These are phyloP conservation scores for Camellia granthamiana DNA, from an alignment of 148 eudicot genomes.

Conservation along the genomic window DNA sequence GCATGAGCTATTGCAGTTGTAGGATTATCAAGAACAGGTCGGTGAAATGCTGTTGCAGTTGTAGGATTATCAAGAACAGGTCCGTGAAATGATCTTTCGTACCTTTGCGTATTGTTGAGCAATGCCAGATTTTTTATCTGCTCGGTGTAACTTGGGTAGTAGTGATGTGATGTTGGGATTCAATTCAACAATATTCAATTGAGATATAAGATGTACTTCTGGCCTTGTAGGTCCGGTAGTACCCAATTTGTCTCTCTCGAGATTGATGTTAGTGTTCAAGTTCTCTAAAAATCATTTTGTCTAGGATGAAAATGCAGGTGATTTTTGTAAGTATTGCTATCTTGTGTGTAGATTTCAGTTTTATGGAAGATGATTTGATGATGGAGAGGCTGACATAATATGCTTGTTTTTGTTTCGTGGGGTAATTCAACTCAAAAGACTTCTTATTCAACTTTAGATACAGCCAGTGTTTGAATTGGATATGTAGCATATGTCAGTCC, in stretches of 20 bases:
- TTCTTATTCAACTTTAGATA: too few relatives aligned
- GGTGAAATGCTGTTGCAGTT: constrained; percentile 9
- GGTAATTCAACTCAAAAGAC: too few relatives aligned
- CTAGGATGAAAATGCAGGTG: constrained; percentile 1
- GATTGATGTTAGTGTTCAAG: not conserved
- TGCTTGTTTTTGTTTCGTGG: not conserved
- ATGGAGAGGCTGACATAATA: not conserved
- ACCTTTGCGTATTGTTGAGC: not conserved
- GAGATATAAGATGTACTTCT: not conserved
- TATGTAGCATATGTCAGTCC: too few relatives aligned
- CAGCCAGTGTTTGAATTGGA: too few relatives aligned
- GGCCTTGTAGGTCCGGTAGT: not conserved
- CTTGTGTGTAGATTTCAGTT: not conserved
- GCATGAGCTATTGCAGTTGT: not conserved
- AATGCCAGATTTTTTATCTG: not conserved
- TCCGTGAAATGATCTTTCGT: not conserved
- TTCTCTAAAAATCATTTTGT: not conserved
- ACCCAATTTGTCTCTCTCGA: not conserved
- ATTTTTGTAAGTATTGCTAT: not conserved
- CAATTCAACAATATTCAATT: not conserved
- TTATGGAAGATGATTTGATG: not conserved
- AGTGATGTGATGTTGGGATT: not conserved
- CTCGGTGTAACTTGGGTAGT: constrained; percentile 7
- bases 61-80: not conserved
- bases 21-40: not conserved